Conservation (phyloP, 2,329 filamentous ascomycete species). For the Claviceps pusilla region DNA sequence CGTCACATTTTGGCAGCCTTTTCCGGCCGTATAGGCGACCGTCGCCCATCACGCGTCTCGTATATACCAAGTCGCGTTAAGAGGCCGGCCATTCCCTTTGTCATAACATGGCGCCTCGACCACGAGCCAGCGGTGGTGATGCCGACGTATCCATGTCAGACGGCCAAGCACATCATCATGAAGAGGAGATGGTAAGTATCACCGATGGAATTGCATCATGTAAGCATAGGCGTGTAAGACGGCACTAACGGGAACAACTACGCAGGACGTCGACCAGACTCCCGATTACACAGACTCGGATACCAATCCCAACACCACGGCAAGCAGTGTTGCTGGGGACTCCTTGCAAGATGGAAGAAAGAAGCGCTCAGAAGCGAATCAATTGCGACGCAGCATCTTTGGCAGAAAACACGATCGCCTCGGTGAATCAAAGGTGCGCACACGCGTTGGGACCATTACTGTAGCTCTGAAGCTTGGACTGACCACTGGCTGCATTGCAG, state of each 20-base stretch:
- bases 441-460: constrained; percentile 3
- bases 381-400: constrained; percentile 81
- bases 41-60: constrained; percentile 28
- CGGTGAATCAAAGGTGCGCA: constrained; percentile 72
- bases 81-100: constrained; percentile 20
- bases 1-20: background rate
- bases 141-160: constrained; percentile 50
- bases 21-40: constrained; percentile 1
- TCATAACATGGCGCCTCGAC: constrained; percentile 39
- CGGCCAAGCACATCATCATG: constrained; percentile 31
- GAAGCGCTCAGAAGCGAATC: constrained; percentile 71
- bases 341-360: constrained; percentile 60
- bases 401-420: constrained; percentile 88
- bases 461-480: background rate
- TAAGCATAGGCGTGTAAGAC: background rate
- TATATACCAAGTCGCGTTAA: constrained; percentile 35
- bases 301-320: constrained; percentile 53
- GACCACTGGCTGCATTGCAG: constrained; percentile 27
- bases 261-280: constrained; percentile 47
- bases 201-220: background rate
- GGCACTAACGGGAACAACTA: background rate
- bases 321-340: constrained; percentile 77
- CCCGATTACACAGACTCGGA: constrained; percentile 53
- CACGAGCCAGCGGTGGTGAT: constrained; percentile 37
- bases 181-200: constrained; percentile 35